These are phyloP conservation scores for Spizellomyces punctatus DNA, from an alignment of 192 early-diverging fungal genomes.

Conservation along the genomic window DNA sequence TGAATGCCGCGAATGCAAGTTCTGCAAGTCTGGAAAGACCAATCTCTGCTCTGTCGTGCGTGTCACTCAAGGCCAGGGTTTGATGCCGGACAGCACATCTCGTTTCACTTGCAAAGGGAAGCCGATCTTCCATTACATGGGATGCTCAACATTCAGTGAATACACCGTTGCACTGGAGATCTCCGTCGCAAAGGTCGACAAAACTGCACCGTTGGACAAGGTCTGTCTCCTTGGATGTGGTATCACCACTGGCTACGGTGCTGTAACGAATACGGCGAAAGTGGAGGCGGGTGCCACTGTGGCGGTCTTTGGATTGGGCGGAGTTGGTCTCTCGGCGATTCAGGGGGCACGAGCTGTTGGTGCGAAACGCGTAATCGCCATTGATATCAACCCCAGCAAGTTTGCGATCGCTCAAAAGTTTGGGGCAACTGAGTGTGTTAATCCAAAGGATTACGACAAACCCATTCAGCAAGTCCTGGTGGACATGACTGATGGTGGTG, in stretches of 20 bases:
- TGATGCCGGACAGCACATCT: constrained; percentile 93
- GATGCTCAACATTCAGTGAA: constrained; percentile 87
- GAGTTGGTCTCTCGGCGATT: constrained; percentile 87
- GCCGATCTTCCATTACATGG: constrained; percentile 93
- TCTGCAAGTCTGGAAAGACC: constrained; percentile 96
- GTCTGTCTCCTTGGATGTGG: constrained; percentile 94
- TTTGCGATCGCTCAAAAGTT: constrained; percentile 78
- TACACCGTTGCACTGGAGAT: constrained; percentile 94
- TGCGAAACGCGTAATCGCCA: constrained; percentile 75
- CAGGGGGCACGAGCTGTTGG: constrained; percentile 72
- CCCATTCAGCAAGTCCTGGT: constrained; percentile 83
- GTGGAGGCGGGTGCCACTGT: constrained; percentile 71
- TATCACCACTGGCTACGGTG: constrained; percentile 96
- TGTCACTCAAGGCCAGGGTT: constrained; percentile 88
- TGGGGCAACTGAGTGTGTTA: constrained; percentile 88
- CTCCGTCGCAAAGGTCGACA: constrained; percentile 85
- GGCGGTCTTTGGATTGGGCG: constrained; percentile 95
- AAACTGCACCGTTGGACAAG: constrained; percentile 78
- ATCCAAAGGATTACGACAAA: constrained; percentile 78
- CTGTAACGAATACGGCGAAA: constrained; percentile 91
- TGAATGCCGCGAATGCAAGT: constrained; percentile 94
- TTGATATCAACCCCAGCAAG: constrained; percentile 89
- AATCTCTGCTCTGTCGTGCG: constrained; percentile 93
- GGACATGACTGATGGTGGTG: constrained; percentile 91
- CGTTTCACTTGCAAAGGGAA: constrained; percentile 92